Base-by-base conservation (phyloP, 805 yeast genomes). In the Candida ascalaphidarum region DNA sequence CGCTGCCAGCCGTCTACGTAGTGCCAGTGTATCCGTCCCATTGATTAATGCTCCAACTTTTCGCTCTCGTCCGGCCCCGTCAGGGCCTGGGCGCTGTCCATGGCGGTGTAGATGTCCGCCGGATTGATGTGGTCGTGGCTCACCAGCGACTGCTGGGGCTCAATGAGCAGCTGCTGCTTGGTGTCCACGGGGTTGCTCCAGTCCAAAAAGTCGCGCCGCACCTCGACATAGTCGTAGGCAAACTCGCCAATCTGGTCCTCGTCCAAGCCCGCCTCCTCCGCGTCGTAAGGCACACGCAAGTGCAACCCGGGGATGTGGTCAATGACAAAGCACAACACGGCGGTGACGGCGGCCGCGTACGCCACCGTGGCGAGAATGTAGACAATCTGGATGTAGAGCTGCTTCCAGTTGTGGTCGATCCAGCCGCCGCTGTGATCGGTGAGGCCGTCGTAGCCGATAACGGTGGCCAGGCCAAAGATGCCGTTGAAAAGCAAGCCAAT, bases 141-240 rank as follows among this genome's bases (percentile, higher is more conserved):
- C 18, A 17, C 6, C 18, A 7, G 8, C 18, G 8, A 8, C 18
- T 6, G 8, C 18, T 17, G 18, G 18, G 8, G 18, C 18, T 17
- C 8, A 8, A 7, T 17, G 8, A 17, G 8, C 18, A 17, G 18
- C 6, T 17, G 18, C 18, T 7, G 8, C 8, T 26, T 17, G 10
- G 20, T 17, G 15, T 26, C 18, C 5, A 34, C 34, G 10, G 61
- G 61, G 26, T 40, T 43, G 5, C 65, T 60, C 71, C 71, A 65
- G 39, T 68, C 74, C 44, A 77, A 68, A 55, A 78, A 89, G 59
- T 88, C 95, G 52, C 97, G 74, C 57, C 97, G 75, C 10, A 89
- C 94, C 63, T 89, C 98, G 33, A 89, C 96, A 50, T 86, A 89
- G 56, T 89, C 97, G 54, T 89, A 89, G n/a, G 97, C 97, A 58